A percentile compares a stretch with the other conserved stretches of the same genome.
Conservation (phyloP, 1,284 basidiomycete species). For the Lignosus rhinocerotis region DNA sequence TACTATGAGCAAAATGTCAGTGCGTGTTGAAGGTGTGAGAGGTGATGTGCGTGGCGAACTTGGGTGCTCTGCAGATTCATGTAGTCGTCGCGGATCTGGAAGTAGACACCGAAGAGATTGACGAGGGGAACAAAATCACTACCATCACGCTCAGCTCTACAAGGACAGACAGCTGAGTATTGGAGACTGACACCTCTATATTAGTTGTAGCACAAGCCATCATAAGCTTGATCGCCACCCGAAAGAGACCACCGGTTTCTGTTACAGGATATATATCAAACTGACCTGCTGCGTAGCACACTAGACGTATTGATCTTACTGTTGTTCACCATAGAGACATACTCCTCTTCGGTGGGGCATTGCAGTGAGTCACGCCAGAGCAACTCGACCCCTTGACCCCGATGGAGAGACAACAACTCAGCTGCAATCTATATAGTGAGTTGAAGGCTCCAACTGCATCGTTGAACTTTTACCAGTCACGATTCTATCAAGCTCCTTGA, state of each 20-base stretch:
- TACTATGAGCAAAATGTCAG: constrained; percentile 55
- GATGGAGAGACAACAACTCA: constrained; percentile 89
- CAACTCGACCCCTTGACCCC: constrained; percentile 94
- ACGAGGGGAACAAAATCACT: constrained; percentile 92
- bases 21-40: not conserved
- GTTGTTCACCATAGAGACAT: constrained; percentile 95
- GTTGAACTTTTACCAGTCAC: constrained; percentile 54
- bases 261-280: constrained; percentile 8
- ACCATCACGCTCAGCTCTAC: not conserved
- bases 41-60: constrained; percentile 40
- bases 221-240: constrained; percentile 95
- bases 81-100: constrained; percentile 97
- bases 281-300: too few relatives aligned
- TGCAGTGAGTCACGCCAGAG: constrained; percentile 91
- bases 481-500: constrained; percentile 60
- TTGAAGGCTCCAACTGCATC: not conserved
- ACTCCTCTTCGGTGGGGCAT: constrained; percentile 95
- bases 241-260: constrained; percentile 96
- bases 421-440: constrained; percentile 41
- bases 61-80: constrained; percentile 91
- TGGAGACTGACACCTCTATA: constrained; percentile 51
- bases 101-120: constrained; percentile 92
- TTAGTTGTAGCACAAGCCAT: constrained; percentile 81
- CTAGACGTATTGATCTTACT: constrained; percentile 51
- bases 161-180: not conserved